phyloP scores from a whole-genome alignment of 2,329 filamentous ascomycete species.

The Xylaria sp. region DNA sequence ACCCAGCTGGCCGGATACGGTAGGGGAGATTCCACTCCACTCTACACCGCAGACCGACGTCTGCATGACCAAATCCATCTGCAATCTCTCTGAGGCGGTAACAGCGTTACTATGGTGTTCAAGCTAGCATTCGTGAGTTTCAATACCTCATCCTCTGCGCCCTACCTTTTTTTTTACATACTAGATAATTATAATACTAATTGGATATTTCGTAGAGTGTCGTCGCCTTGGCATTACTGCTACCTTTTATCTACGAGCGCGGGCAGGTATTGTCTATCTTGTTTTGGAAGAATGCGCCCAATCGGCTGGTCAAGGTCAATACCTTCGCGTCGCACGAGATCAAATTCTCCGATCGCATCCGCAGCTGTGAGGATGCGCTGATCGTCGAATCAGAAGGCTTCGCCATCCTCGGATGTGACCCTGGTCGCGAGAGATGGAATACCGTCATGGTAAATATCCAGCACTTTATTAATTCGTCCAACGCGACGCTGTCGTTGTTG shows the following conservation, averaged over 20 bases:
- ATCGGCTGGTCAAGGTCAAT: slow-evolving; percentile 45
- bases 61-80: background rate
- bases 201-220: slow-evolving; percentile 5
- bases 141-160: no score
- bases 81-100: background rate
- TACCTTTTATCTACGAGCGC: slow-evolving; percentile 32
- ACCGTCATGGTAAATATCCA: slow-evolving; percentile 52
- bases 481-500: background rate
- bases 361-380: slow-evolving; percentile 55
- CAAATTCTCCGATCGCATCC: slow-evolving; percentile 52
- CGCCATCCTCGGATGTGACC: slow-evolving; percentile 53
- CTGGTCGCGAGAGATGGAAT: slow-evolving; percentile 54
- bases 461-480: background rate
- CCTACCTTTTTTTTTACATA: no score
- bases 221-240: slow-evolving; percentile 28
- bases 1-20: background rate
- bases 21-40: background rate
- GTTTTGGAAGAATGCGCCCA: slow-evolving; percentile 47
- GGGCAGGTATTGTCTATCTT: slow-evolving; percentile 17
- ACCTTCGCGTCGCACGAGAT: slow-evolving; percentile 46
- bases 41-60: slow-evolving; percentile 5
- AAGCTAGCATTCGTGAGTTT: slow-evolving; percentile 19
- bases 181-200: slow-evolving; percentile 12
- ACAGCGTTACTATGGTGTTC: slow-evolving; percentile 22
- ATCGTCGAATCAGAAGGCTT: slow-evolving; percentile 51